Percentiles rank a stretch among this genome's conserved stretches.
Evolutionary conservation across 768 basidiomycete genomes (phyloP).

Genomic region (Lactarius evosmus): DNA sequence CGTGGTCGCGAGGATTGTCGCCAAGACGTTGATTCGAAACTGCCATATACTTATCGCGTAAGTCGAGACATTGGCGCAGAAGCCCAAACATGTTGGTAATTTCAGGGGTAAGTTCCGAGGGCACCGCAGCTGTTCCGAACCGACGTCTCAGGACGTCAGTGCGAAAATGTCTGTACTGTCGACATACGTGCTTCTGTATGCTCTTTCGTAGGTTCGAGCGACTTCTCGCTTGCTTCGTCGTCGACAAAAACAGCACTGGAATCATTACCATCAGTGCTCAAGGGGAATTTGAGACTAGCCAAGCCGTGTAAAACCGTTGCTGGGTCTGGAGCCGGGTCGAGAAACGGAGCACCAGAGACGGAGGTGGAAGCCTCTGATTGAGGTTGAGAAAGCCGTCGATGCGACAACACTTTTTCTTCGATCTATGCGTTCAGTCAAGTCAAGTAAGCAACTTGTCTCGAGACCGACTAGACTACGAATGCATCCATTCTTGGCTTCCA

Average conservation of each 20-base stretch:
- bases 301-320: neutral
- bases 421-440: slow-evolving; percentile 46
- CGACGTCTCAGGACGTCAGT: slow-evolving; percentile 22
- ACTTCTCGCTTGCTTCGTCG: slow-evolving; percentile 6
- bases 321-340: slow-evolving; percentile 9
- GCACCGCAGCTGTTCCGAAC: slow-evolving; percentile 5
- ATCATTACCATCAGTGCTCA: slow-evolving; percentile 10
- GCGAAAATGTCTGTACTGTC: slow-evolving; percentile 15
- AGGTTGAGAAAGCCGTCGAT: slow-evolving; percentile 60
- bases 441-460: slow-evolving; percentile 6
- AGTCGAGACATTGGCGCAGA: slow-evolving; percentile 79
- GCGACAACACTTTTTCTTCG: slow-evolving; percentile 68
- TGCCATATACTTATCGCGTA: slow-evolving; percentile 94
- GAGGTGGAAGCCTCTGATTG: slow-evolving; percentile 37
- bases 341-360: slow-evolving; percentile 29
- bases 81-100: slow-evolving; percentile 53
- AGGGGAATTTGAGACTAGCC: slow-evolving; percentile 2
- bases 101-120: slow-evolving; percentile 30
- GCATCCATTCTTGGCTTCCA: slow-evolving; percentile 1
- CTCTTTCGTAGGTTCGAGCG: slow-evolving; percentile 14
- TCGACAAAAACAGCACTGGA: neutral
- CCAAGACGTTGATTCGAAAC: slow-evolving; percentile 88
- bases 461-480: neutral
- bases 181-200: slow-evolving; percentile 11
- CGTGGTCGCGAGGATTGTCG: slow-evolving; percentile 92